These are phyloP conservation scores for Chrysoporthe puriensis DNA, from an alignment of 2,329 filamentous ascomycete species.

Conservation along the genomic window DNA sequence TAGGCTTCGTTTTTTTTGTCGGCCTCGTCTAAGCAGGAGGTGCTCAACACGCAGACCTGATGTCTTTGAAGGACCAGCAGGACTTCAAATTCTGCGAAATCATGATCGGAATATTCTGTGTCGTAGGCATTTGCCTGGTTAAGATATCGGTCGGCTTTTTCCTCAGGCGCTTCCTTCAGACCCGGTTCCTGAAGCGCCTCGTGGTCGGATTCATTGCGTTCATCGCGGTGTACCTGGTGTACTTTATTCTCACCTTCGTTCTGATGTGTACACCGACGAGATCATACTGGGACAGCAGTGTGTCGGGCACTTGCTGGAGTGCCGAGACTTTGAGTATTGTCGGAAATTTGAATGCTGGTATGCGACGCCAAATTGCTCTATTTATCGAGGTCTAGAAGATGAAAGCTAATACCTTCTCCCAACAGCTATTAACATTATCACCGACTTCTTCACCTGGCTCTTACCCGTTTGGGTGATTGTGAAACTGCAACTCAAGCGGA, in stretches of 20 bases:
- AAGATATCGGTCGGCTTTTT: constrained; percentile 17
- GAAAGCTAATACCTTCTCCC: not conserved
- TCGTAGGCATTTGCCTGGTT: constrained; percentile 9
- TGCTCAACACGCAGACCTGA: not conserved
- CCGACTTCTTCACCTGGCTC: constrained; percentile 12
- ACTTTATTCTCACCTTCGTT: constrained; percentile 2
- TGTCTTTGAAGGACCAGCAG: not conserved
- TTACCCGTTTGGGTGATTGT: constrained; percentile 7
- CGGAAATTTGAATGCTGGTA: constrained; percentile 10
- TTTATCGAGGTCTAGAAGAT: not conserved
- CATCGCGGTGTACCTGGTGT: constrained; percentile 5
- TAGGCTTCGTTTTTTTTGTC: constrained; percentile 1
- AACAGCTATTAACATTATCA: constrained; percentile 10
- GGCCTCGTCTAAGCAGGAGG: constrained; percentile 6
- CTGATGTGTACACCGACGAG: constrained; percentile 9
- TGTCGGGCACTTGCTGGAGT: constrained; percentile 8
- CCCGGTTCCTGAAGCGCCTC: not conserved
- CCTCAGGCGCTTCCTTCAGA: constrained; percentile 7
- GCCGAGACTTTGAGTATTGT: not conserved
- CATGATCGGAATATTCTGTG: constrained; percentile 8
- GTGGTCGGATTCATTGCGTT: constrained; percentile 6
- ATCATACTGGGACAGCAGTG: constrained; percentile 7
- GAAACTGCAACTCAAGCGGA: constrained; percentile 9
- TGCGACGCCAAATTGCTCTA: not conserved
- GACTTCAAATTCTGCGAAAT: constrained; percentile 1